A percentile compares a stretch with the other conserved stretches of the same genome.
Conservation (phyloP, 768 basidiomycete genomes). For the Collybia mongolica region DNA sequence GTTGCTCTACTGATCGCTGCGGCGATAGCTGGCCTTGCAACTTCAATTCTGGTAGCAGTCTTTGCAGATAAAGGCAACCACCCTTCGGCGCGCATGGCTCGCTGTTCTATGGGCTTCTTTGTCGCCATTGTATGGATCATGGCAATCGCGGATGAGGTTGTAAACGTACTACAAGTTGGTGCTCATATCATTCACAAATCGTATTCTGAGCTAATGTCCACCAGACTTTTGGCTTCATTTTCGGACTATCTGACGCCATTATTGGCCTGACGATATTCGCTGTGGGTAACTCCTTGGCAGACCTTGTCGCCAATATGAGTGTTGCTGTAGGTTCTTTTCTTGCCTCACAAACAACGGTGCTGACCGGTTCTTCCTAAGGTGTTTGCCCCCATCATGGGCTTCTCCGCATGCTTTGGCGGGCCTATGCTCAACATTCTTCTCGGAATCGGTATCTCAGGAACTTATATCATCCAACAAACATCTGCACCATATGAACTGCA, state of each 20-base stretch:
- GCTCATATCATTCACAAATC: neutral
- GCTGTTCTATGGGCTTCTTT: conserved; percentile 89
- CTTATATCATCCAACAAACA: conserved; percentile 74
- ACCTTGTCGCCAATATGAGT: conserved; percentile 95
- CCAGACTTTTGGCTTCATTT: conserved; percentile 89
- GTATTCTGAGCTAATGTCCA: conserved; percentile 7
- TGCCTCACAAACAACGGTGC: neutral
- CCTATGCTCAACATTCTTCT: conserved; percentile 91
- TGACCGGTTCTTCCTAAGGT: conserved; percentile 36
- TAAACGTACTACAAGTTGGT: conserved; percentile 81
- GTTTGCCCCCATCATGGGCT: conserved; percentile 92
- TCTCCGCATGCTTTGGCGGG: conserved; percentile 92
- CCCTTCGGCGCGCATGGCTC: conserved; percentile 56
- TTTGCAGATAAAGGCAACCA: conserved; percentile 61
- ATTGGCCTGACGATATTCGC: conserved; percentile 97
- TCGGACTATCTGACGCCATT: conserved; percentile 96
- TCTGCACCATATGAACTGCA: conserved; percentile 65
- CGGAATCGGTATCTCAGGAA: conserved; percentile 90
- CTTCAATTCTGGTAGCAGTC: conserved; percentile 54
- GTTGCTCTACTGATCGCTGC: conserved; percentile 55
- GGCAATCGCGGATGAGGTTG: conserved; percentile 96
- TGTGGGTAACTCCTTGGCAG: conserved; percentile 93
- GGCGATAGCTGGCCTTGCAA: conserved; percentile 49
- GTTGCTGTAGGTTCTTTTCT: conserved; percentile 67
- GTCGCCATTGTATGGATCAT: conserved; percentile 97